Evolutionary conservation across 495 filamentous ascomycete species (phyloP).

Genomic region (Xylaria cubensis): DNA sequence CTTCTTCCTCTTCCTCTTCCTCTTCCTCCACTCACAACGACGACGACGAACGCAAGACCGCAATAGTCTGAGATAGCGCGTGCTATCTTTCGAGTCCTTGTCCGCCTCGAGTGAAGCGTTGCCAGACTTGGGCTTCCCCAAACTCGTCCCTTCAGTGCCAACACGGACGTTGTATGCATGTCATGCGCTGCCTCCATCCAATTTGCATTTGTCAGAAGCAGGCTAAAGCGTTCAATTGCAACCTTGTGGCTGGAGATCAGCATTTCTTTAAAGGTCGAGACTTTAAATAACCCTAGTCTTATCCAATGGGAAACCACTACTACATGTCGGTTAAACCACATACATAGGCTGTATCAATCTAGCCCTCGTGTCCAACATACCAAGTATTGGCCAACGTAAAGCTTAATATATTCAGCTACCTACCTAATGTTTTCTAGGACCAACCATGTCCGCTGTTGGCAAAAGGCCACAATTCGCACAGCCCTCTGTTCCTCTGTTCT

Average conservation of each 20-base stretch:
- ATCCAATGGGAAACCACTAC: slow-evolving; percentile 15
- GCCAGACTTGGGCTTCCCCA: not conserved
- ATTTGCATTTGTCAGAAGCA: slow-evolving; percentile 25
- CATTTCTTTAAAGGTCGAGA: slow-evolving; percentile 3
- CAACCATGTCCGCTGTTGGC: slow-evolving; percentile 5
- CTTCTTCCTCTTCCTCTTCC: not conserved
- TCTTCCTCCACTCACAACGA: not conserved
- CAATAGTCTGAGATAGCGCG: not conserved
- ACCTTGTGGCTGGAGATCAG: slow-evolving; percentile 28
- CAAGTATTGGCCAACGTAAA: slow-evolving; percentile 2
- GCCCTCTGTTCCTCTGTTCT: slow-evolving; percentile 10
- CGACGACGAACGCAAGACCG: not conserved
- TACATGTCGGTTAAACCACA: slow-evolving; percentile 20
- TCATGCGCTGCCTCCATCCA: slow-evolving; percentile 11
- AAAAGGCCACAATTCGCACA: slow-evolving; percentile 7
- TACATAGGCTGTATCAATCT: slow-evolving; percentile 29
- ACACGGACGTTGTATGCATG: not conserved
- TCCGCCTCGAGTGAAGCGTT: not conserved
- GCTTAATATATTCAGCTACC: slow-evolving; percentile 21
- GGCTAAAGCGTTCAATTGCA: slow-evolving; percentile 15
- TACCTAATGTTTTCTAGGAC: slow-evolving; percentile 4
- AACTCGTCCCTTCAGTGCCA: not conserved
- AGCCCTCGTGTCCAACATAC: slow-evolving; percentile 11
- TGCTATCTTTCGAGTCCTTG: not conserved
- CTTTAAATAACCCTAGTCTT: slow-evolving; percentile 9